Evolutionary conservation across 2,329 filamentous ascomycete species (phyloP), one percentile per base, ranked within the genome.

Genomic region (Dactylonectria estremocensis): DNA sequence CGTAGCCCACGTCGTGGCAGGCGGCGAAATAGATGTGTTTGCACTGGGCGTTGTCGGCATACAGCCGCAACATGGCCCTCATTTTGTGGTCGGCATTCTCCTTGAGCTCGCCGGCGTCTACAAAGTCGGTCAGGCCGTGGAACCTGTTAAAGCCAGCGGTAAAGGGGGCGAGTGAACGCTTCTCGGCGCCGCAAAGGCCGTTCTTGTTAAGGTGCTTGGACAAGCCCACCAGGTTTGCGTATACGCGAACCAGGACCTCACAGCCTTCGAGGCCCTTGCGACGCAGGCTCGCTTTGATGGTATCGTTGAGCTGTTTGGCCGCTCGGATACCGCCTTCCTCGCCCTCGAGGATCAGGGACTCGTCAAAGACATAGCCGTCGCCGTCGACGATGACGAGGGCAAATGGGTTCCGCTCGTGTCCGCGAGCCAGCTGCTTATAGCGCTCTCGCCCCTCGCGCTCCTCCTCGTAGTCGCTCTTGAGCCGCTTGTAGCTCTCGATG

Each of bases 1-100:
- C 78, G 74, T 91, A 77, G 28, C 73, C 75, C 7, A 73, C 71
- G 31, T 91, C 88, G 70, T 91, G 89, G 72, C 89, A 91, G 45
- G 86, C 89, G 5, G 88, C 90, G 64, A 90, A 88, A 73, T 88
- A 88, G 40, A 92, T 89, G 74, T 91, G 89, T 71, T 88, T 89
- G 80, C 90, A 92, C 73, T 90, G 87, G 3, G 83, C 79, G 71
- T 88, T 89, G 52, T 90, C 86, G 37, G 83, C 85, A 67, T 89
- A 90, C 1, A 90, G 80, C 5, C 82, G 80, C 10, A 84, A 74
- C 64, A 79, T 66, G 49, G 76, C 88, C 74, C 88, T 83, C 61
- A 92, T 83, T 76, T 92, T 92, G 74, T 86, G 87, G 71, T 88
- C 87, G 31, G 87, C 86, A 33, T 86, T 87, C 71, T 89, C 87